Evolutionary conservation across 257 asterid species (phyloP).

Genomic region (Knoxia roxburghii): DNA sequence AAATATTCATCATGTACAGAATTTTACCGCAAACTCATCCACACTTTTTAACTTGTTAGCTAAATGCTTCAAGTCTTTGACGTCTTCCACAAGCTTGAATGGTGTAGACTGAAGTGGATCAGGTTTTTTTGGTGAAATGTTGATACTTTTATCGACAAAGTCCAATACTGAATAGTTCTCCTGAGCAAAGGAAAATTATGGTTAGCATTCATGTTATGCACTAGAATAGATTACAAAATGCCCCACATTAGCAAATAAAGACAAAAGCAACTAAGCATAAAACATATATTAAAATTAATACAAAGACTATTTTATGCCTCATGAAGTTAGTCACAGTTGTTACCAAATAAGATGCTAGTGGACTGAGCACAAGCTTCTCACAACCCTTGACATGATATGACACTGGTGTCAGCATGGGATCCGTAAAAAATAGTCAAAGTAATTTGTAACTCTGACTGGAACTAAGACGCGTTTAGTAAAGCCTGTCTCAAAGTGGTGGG

Average conservation of each 20-base stretch:
- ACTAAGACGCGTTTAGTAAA: background rate
- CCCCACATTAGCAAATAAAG: background rate
- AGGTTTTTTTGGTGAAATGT: constrained; percentile 56
- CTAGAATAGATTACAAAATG: constrained; percentile 7
- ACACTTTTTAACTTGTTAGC: constrained; percentile 60
- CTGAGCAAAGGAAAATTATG: constrained; percentile 34
- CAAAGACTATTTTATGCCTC: background rate
- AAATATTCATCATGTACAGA: constrained; percentile 13
- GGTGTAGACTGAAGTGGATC: constrained; percentile 71
- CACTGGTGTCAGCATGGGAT: background rate
- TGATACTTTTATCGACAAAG: constrained; percentile 53
- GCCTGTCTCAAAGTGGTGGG: background rate
- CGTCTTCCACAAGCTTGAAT: constrained; percentile 67
- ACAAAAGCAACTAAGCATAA: background rate
- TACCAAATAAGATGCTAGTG: background rate
- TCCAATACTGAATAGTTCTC: constrained; percentile 60
- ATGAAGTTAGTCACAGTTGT: background rate
- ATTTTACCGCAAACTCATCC: constrained; percentile 88
- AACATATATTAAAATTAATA: too few species aligned
- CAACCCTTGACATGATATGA: background rate
- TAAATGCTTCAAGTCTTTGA: constrained; percentile 82
- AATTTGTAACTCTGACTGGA: background rate
- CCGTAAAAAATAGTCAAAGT: background rate
- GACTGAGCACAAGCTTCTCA: background rate
- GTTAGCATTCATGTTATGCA: background rate